Conservation (phyloP, 495 filamentous ascomycete genomes). For the Tuber indicum region DNA sequence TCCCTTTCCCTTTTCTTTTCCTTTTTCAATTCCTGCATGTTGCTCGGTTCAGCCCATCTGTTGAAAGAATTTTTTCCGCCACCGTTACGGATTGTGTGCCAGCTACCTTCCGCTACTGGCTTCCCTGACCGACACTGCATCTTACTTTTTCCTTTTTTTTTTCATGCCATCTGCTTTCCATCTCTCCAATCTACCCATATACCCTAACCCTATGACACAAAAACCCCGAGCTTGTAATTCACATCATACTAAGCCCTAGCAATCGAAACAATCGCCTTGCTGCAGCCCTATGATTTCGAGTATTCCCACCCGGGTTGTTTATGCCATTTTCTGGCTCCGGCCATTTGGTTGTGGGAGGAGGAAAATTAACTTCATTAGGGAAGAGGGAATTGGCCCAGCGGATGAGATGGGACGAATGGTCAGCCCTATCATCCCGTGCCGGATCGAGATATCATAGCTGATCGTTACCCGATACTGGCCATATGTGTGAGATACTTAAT, state of each 20-base stretch:
- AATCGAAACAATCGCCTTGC: neutral
- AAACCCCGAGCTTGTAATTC: neutral
- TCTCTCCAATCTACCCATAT: neutral
- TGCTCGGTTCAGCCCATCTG: neutral
- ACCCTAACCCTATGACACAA: neutral
- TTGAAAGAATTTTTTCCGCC: neutral
- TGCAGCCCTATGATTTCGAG: slow-evolving; percentile 1
- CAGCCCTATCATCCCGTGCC: neutral
- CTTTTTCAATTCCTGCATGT: neutral
- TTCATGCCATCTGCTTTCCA: neutral
- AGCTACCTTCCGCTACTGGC: neutral
- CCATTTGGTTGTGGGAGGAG: neutral
- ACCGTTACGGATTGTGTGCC: neutral
- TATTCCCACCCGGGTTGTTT: neutral
- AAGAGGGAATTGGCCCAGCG: neutral
- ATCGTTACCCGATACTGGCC: neutral
- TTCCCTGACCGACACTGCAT: neutral
- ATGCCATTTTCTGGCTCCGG: neutral
- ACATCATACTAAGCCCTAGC: neutral
- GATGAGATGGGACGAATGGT: neutral
- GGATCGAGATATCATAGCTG: neutral
- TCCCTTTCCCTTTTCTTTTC: neutral
- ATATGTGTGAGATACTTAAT: neutral
- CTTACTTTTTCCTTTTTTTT: neutral
- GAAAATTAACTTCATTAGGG: neutral